Percentiles rank a stretch among this genome's conserved stretches.
Conservation (phyloP, 2,329 filamentous ascomycete genomes). For the Nemania sp. region DNA sequence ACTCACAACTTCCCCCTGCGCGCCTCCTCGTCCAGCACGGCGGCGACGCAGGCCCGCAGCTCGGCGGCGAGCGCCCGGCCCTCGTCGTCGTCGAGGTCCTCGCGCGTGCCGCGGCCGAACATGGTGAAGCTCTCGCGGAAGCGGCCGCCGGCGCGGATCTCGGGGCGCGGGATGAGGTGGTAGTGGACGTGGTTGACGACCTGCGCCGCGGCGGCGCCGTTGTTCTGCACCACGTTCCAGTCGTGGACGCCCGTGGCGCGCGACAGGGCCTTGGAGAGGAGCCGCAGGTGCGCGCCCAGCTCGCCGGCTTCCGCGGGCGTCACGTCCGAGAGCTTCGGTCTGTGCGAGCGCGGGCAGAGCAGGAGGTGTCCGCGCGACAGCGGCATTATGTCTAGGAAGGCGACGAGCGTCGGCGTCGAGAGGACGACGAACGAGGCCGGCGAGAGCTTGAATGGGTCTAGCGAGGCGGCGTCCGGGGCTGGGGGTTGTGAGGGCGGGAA, state of each 20-base stretch:
- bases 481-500: conserved; percentile 53
- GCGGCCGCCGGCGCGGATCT: conserved; percentile 59
- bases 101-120: conserved; percentile 75
- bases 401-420: conserved; percentile 75
- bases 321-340: conserved; percentile 76
- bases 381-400: conserved; percentile 93
- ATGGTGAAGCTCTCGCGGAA: conserved; percentile 74
- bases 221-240: conserved; percentile 98
- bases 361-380: conserved; percentile 83
- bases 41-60: conserved; percentile 55
- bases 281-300: conserved; percentile 69
- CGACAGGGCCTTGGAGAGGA: conserved; percentile 73
- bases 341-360: conserved; percentile 77
- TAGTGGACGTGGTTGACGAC: conserved; percentile 94
- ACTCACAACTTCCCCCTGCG: conserved; percentile 43
- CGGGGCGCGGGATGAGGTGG: conserved; percentile 86
- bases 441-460: conserved; percentile 35
- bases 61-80: conserved; percentile 62
- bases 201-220: conserved; percentile 85
- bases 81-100: conserved; percentile 78
- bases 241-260: conserved; percentile 73
- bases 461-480: conserved; percentile 39
- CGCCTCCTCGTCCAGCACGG: conserved; percentile 51
- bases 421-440: conserved; percentile 69
- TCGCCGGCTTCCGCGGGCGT: conserved; percentile 65